These are phyloP conservation scores for Silene latifolia DNA, from an alignment of 148 eudicot species.

Conservation along the genomic window DNA sequence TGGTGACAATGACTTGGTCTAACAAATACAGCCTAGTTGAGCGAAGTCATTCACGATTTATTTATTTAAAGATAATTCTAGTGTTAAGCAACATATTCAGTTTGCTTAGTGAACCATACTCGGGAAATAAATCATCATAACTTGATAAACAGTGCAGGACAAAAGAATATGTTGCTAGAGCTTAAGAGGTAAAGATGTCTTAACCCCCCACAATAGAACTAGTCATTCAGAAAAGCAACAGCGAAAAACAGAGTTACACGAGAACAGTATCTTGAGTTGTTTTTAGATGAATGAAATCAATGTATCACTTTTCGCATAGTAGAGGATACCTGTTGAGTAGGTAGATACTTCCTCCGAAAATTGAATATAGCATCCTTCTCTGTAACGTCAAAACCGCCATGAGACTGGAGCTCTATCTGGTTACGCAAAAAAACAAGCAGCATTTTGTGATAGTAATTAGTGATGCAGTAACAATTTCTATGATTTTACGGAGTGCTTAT, in stretches of 20 bases:
- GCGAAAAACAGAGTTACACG: neutral
- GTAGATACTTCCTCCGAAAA: constrained; percentile 83
- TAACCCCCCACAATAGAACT: neutral
- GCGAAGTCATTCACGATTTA: neutral
- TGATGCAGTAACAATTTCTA: neutral
- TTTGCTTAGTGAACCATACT: neutral
- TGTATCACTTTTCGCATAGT: neutral
- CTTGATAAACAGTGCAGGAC: neutral
- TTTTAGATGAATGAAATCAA: neutral
- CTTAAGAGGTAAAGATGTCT: neutral
- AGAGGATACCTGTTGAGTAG: constrained; percentile 74
- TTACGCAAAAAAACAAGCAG: neutral
- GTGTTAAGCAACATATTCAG: neutral
- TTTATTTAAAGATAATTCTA: neutral
- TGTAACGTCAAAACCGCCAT: constrained; percentile 35
- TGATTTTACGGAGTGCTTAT: neutral
- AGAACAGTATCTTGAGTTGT: constrained; percentile 1
- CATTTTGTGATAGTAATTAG: neutral
- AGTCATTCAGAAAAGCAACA: constrained; percentile 1
- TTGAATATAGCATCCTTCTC: constrained; percentile 89
- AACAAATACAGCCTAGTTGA: neutral
- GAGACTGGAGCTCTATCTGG: constrained; percentile 81
- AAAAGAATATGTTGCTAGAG: neutral
- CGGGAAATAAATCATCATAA: neutral
- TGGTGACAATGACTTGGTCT: neutral